Evolutionary conservation across 306 rosid species (phyloP).

Genomic region (Quercus cerris): DNA sequence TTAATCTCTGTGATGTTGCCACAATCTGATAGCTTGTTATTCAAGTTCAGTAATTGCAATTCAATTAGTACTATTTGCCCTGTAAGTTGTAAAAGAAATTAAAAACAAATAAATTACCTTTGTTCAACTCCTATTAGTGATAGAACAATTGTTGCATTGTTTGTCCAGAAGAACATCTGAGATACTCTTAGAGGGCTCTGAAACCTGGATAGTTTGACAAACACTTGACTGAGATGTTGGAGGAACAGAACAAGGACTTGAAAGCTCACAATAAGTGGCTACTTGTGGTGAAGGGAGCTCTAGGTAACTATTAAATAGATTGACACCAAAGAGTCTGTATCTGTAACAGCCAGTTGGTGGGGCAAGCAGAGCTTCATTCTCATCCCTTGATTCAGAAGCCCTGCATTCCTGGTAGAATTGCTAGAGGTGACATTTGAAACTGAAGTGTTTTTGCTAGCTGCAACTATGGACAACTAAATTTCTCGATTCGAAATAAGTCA

Average conservation of each 20-base stretch:
- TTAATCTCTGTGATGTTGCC: neutral
- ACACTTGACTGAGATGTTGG: conserved; percentile 46
- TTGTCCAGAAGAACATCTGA: conserved; percentile 30
- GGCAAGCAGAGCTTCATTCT: conserved; percentile 31
- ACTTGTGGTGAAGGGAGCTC: conserved; percentile 81
- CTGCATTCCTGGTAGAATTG: conserved; percentile 33
- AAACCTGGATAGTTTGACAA: conserved; percentile 25
- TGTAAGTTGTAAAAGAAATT: neutral
- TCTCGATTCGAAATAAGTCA: too few species aligned
- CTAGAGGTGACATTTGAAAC: conserved; percentile 33
- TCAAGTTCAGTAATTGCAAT: neutral
- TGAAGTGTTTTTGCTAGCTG: conserved; percentile 25
- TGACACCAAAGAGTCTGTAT: conserved; percentile 55
- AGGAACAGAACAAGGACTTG: conserved; percentile 34
- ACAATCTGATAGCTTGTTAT: neutral
- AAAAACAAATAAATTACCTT: conserved; percentile 42
- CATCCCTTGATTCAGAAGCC: conserved; percentile 29
- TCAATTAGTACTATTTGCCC: neutral
- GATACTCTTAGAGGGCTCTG: conserved; percentile 29
- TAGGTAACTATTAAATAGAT: conserved; percentile 27
- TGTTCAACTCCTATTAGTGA: conserved; percentile 50
- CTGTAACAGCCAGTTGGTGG: conserved; percentile 20
- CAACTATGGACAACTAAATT: too few species aligned
- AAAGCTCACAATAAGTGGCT: conserved; percentile 29
- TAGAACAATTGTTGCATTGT: conserved; percentile 41